Evolutionary conservation across 768 basidiomycete genomes (phyloP).

Genomic region (Phanerochaete carnosa): DNA sequence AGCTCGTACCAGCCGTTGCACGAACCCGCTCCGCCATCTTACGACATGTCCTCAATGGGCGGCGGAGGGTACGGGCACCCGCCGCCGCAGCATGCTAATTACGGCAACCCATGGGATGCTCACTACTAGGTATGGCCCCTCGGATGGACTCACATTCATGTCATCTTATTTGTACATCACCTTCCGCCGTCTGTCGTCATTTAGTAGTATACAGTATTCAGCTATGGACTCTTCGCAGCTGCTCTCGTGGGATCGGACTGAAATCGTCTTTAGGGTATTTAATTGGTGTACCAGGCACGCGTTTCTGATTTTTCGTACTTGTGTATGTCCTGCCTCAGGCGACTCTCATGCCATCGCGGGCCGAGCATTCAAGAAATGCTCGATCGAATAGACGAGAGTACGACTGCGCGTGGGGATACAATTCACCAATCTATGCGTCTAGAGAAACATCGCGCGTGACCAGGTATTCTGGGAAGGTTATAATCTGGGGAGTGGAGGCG

Average conservation of each 20-base stretch:
- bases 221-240: not conserved
- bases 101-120: conserved; percentile 25
- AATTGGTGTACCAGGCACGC: not conserved
- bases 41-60: conserved; percentile 24
- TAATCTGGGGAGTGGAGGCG: not conserved
- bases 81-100: conserved; percentile 12
- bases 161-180: not conserved
- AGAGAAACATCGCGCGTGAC: not conserved
- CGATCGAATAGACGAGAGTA: not conserved
- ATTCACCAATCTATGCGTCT: not conserved
- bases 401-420: not conserved
- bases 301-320: not conserved
- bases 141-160: not conserved
- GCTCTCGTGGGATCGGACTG: not conserved
- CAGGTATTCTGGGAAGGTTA: not conserved
- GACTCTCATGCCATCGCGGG: not conserved
- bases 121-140: conserved; percentile 14
- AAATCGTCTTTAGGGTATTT: not conserved
- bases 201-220: not conserved
- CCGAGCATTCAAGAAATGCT: not conserved
- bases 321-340: not conserved
- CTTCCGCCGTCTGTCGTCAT: not conserved
- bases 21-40: conserved; percentile 29
- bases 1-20: conserved; percentile 27
- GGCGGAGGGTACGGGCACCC: not conserved